Percentiles rank a stretch among this genome's conserved stretches.
Conservation (phyloP, 768 basidiomycete genomes). For the Panaeolus papilionaceus region DNA sequence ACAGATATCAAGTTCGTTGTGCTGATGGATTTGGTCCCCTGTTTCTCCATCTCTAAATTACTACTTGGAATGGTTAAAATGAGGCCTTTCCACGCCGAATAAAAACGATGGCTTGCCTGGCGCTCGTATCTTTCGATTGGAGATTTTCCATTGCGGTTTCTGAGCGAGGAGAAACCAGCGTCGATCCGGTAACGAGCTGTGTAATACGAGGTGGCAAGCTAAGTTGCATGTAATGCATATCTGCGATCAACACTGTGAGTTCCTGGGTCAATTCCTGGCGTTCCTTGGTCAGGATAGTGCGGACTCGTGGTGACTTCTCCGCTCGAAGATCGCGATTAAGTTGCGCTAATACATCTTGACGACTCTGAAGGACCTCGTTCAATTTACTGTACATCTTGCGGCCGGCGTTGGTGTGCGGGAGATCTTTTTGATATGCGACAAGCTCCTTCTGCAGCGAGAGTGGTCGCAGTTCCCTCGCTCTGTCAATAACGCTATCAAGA, state of each 20-base stretch:
- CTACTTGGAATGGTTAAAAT: too few relatives aligned
- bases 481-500: constrained; percentile 4
- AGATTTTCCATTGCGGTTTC: too few relatives aligned
- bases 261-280: neutral
- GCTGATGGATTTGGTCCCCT: too few relatives aligned
- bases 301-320: neutral
- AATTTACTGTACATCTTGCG: constrained; percentile 14
- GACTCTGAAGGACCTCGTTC: constrained; percentile 3
- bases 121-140: too few relatives aligned
- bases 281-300: neutral
- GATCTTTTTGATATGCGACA: neutral
- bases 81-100: too few relatives aligned
- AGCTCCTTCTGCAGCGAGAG: constrained; percentile 19
- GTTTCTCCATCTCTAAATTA: too few relatives aligned
- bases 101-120: too few relatives aligned
- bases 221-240: constrained; percentile 1
- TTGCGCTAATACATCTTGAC: constrained; percentile 4
- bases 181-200: neutral
- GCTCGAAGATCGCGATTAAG: constrained; percentile 14
- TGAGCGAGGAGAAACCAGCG: too few relatives aligned
- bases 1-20: too few relatives aligned
- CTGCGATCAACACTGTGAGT: neutral
- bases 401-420: constrained; percentile 15
- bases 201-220: neutral
- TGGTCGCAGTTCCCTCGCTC: neutral